Conservation (phyloP, 768 basidiomycete species). For the Fomitopsis pulvina region DNA sequence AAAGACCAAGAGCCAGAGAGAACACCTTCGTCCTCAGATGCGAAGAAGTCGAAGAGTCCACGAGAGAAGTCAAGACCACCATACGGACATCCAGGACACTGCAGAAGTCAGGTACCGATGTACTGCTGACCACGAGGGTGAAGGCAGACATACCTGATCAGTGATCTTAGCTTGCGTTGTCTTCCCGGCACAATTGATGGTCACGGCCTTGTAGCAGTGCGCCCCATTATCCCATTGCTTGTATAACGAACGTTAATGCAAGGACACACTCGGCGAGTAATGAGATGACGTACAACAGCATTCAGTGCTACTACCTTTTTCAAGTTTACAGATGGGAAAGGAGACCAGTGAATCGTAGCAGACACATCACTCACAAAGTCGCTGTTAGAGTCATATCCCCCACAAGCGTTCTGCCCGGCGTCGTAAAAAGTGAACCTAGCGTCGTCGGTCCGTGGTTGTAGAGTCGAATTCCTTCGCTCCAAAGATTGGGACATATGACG, state of each 20-base stretch:
- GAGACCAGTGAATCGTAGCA: neutral
- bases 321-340: conserved; percentile 25
- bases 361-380: conserved; percentile 13
- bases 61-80: conserved; percentile 62
- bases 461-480: neutral
- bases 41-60: conserved; percentile 63
- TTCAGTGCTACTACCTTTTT: conserved; percentile 39
- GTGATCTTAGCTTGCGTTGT: conserved; percentile 48
- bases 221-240: conserved; percentile 53
- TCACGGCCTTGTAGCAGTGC: conserved; percentile 56
- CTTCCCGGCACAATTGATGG: conserved; percentile 55
- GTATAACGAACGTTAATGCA: neutral
- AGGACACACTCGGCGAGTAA: neutral
- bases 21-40: conserved; percentile 37
- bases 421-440: conserved; percentile 18
- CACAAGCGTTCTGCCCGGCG: conserved; percentile 19
- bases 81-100: conserved; percentile 64
- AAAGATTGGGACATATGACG: neutral
- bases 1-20: conserved; percentile 58
- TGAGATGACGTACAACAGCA: conserved; percentile 15
- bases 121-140: no score
- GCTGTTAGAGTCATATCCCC: conserved; percentile 8
- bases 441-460: conserved; percentile 9
- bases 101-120: no score
- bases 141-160: conserved; percentile 49